A percentile compares a stretch with the other conserved stretches of the same genome.
Conservation (phyloP, 164 flowering plant genomes). For the Saururus chinensis region DNA sequence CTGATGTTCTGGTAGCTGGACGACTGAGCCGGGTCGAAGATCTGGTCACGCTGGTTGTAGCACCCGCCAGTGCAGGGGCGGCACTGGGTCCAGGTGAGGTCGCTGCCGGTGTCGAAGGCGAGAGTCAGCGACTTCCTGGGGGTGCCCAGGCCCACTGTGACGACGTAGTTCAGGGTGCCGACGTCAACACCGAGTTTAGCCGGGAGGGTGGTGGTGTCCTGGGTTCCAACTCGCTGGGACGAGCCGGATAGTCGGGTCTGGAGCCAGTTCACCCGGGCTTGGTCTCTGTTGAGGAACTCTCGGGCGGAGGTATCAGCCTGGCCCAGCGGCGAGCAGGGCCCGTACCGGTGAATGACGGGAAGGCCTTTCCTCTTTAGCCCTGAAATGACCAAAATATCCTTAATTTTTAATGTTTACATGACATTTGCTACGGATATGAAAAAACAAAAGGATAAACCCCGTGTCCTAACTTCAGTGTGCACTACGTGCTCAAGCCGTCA, state of each 20-base stretch:
- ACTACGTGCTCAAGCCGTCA: too few relatives aligned
- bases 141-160: too few relatives aligned
- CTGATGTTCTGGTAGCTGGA: constrained; percentile 18
- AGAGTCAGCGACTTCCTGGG: too few relatives aligned
- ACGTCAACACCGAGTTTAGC: constrained; percentile 28
- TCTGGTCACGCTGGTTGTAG: constrained; percentile 21
- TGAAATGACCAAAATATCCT: too few relatives aligned
- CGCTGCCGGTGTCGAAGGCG: too few relatives aligned
- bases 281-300: constrained; percentile 40
- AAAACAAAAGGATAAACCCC: too few relatives aligned
- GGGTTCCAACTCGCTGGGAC: neutral
- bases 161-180: constrained; percentile 47
- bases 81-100: constrained; percentile 65
- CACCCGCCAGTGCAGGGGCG: constrained; percentile 30
- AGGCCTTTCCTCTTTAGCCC: constrained; percentile 4
- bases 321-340: constrained; percentile 32
- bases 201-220: constrained; percentile 20
- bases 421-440: too few relatives aligned
- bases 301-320: constrained; percentile 6
- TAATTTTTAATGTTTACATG: too few relatives aligned
- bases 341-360: constrained; percentile 34
- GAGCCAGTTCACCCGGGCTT: constrained; percentile 37
- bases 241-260: constrained; percentile 3
- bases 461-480: too few relatives aligned
- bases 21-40: constrained; percentile 24